Percentiles rank a stretch among this genome's conserved stretches.
Conservation (phyloP, 2,329 filamentous ascomycete species). For the Ascochyta pisi region DNA sequence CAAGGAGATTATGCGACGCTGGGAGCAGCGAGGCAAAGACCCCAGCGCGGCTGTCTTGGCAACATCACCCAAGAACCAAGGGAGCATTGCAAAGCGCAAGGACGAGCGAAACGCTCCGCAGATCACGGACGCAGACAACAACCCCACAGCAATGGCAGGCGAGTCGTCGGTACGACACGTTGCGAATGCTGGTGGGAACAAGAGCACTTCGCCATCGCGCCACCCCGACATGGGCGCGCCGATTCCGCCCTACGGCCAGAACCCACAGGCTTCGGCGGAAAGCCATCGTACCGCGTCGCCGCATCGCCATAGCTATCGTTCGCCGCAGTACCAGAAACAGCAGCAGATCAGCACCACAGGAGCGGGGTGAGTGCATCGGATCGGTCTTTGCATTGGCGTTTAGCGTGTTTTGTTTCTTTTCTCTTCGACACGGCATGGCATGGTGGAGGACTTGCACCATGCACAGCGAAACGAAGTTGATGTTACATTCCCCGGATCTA, state of each 20-base stretch:
- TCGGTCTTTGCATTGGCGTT: constrained; percentile 20
- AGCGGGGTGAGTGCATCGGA: constrained; percentile 33
- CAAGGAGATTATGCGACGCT: constrained; percentile 94
- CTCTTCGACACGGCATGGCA: constrained; percentile 4
- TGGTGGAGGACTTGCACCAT: constrained; percentile 4
- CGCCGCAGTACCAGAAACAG: constrained; percentile 46
- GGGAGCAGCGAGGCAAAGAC: constrained; percentile 79
- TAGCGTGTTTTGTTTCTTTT: constrained; percentile 12
- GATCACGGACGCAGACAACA: constrained; percentile 81
- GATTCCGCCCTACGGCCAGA: constrained; percentile 43
- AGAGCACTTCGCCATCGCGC: constrained; percentile 38
- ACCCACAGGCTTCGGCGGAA: constrained; percentile 43
- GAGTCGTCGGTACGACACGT: constrained; percentile 85
- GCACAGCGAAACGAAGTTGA: constrained; percentile 9
- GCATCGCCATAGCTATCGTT: constrained; percentile 49
- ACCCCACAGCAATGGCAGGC: constrained; percentile 81
- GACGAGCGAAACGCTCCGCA: constrained; percentile 59
- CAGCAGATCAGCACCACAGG: constrained; percentile 47
- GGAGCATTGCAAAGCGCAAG: constrained; percentile 60
- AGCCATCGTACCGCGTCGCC: constrained; percentile 47
- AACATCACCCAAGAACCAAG: constrained; percentile 43
- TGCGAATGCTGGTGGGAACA: constrained; percentile 33
- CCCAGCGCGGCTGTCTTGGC: constrained; percentile 63
- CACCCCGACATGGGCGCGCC: constrained; percentile 42
- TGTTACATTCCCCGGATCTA: constrained; percentile 20